Evolutionary conservation across 352 stramenopile genomes (phyloP), one percentile per base, ranked within the genome.

Genomic region (Globisporangium orthogonon): DNA sequence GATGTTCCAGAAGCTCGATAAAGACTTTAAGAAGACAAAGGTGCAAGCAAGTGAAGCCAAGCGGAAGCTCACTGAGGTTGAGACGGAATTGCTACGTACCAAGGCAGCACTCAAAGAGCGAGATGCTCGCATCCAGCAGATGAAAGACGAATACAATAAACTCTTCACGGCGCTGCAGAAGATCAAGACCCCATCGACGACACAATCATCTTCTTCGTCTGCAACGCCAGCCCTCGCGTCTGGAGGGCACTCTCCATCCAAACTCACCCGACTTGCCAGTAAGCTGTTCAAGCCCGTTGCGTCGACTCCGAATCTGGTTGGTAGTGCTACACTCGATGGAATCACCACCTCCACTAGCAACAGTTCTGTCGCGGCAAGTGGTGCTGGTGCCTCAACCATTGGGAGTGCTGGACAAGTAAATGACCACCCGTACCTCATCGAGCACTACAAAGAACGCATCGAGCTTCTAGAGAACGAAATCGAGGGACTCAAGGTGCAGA

Each of bases 121-220:
- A 14, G 76, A 86, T 11, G 43, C 43, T 7, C 55, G 69, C n/a
- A 70, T 86, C 30, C 63, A 74, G 14, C 65, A 71, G 29, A 90
- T 87, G 80, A 83, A 78, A 39, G 67, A 80, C 43, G 82, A 92
- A 57, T 92, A 92, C 61, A 75, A 79, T 52, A 86, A 76, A 40
- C 53, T 92, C 13, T 92, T 92, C 45, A 60, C 60, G 17, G 74
- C 73, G 31, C 60, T 92, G 14, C 82, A 90, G 43, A 86, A 83
- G 66, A 64, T 78, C 61, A 89, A 87, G 62, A 70, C 73, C 23
- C 53, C 60, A 5, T 52, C 44, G 10, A 7, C 23, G 44, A 30
- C 44, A 2, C 31, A 35, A 5, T 23, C 15, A 13, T 1, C 4
- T 9, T 63, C 57, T 9, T 63, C 57, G 10, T 46, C 50, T 7